These are phyloP conservation scores for Phytophthora boehmeriae DNA, from an alignment of 352 stramenopile species.

Conservation along the genomic window DNA sequence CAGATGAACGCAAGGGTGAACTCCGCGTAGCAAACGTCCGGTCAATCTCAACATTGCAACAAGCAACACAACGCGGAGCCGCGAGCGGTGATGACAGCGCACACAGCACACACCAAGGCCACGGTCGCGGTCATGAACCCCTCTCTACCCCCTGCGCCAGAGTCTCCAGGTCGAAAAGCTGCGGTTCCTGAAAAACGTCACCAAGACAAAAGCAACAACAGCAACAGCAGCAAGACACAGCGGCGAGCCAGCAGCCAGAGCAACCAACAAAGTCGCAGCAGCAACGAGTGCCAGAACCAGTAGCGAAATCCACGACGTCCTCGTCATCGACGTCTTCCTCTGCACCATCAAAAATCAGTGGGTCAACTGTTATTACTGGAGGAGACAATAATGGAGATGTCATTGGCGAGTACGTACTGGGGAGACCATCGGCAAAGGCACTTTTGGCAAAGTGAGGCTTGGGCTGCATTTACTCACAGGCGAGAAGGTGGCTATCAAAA, in stretches of 20 bases:
- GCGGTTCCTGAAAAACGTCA: slow-evolving; percentile 25
- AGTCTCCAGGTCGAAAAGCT: slow-evolving; percentile 19
- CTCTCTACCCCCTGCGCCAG: slow-evolving; percentile 18
- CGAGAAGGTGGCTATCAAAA: slow-evolving; percentile 93
- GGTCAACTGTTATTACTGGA: background rate
- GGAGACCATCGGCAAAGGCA: slow-evolving; percentile 93
- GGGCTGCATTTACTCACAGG: slow-evolving; percentile 88
- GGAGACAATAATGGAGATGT: slow-evolving; percentile 43
- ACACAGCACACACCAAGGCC: slow-evolving; percentile 22
- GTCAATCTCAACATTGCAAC: background rate
- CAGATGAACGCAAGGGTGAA: background rate
- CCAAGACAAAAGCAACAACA: slow-evolving; percentile 26
- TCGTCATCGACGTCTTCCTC: slow-evolving; percentile 1
- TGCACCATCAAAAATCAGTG: slow-evolving; percentile 4
- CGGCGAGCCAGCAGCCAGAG: slow-evolving; percentile 5
- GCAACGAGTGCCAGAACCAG: slow-evolving; percentile 24
- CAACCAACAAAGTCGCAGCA: slow-evolving; percentile 21
- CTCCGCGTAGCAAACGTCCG: slow-evolving; percentile 8
- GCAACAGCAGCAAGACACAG: slow-evolving; percentile 16
- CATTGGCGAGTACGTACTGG: slow-evolving; percentile 91
- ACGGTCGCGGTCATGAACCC: slow-evolving; percentile 30
- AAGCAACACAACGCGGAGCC: background rate
- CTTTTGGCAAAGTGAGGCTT: slow-evolving; percentile 93
- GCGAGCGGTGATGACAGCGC: slow-evolving; percentile 30
- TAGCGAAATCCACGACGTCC: slow-evolving; percentile 7